Evolutionary conservation across 352 stramenopile genomes (phyloP), one percentile per base, ranked within the genome.

Genomic region (Phytophthora macrochlamydospora): DNA sequence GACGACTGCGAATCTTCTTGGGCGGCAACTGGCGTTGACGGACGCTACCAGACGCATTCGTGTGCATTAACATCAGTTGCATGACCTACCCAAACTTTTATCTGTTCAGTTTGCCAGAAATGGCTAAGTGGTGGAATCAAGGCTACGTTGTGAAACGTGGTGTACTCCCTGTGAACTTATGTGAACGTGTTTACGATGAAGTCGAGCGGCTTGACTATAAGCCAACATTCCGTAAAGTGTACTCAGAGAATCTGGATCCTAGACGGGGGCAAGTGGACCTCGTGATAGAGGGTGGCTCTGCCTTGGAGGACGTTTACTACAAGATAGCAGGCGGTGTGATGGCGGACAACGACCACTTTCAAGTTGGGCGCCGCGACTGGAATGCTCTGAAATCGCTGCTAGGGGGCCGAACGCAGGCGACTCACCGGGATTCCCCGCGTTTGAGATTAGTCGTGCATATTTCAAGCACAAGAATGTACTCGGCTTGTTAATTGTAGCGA

Each of bases 401-500:
- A 6, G 35, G 35, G 6, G 35, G 35, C 35, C 6, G 35, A 11
- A 11, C 6, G 6, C 35, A 40, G 9, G 35, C 35, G 6, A 40
- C 35, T 11, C 35, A 40, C 35, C 35, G 9, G 32, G 55, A 62
- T 62, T 40, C 18, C 44, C 55, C 1, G 30, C 32, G 14, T 62
- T 49, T 40, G 44, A 62, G 24, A 38, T 7, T 42, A 24, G 43
- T 18, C 31, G 7, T 14, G 55, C 32, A 1, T 24, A 54, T 8
- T 1, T 42, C 3, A 49, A 6, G n/a, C 33, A 9, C 11, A 44
- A 50, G 33, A 0, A 46, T 8, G 55, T 62, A 4, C 55, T 54
- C 18, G 55, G 13, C 3, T 62, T 31, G 1, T n/a, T 54, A 3
- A 62, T 55, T 44, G 45, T 54, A 4, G 30, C 55, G 2, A 18